Percentiles rank a stretch among this genome's conserved stretches.
Conservation (phyloP, 2,329 filamentous ascomycete genomes). For the Diplodia scrobiculata region DNA sequence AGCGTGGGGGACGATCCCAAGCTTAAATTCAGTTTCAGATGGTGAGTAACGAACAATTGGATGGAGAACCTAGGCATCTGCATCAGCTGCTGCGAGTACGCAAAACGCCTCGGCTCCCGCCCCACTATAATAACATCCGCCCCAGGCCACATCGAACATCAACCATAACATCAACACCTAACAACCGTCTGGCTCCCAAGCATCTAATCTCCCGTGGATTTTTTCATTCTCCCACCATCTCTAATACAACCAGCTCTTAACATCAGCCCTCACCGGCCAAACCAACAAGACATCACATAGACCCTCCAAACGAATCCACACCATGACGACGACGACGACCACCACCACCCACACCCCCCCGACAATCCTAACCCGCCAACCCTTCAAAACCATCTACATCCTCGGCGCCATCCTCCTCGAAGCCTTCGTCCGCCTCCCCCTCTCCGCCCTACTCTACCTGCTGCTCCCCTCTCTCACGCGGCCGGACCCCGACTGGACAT, state of each 20-base stretch:
- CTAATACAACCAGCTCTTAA: no score
- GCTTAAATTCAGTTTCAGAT: background rate
- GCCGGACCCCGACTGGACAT: constrained; percentile 46
- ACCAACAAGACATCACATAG: background rate
- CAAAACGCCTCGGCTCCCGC: background rate
- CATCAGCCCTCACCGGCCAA: background rate
- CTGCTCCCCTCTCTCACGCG: constrained; percentile 40
- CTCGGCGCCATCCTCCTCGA: constrained; percentile 43
- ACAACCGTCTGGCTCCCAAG: background rate
- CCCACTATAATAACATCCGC: background rate
- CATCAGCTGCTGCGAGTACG: background rate
- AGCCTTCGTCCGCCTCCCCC: constrained; percentile 38
- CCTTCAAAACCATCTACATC: constrained; percentile 47
- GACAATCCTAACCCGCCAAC: constrained; percentile 40
- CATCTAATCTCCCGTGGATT: background rate
- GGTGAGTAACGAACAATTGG: background rate
- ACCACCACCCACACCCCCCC: background rate
- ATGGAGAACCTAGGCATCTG: background rate
- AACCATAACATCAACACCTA: background rate
- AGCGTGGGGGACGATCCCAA: background rate
- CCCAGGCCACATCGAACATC: background rate
- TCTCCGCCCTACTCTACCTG: constrained; percentile 46
- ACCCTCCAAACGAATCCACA: background rate
- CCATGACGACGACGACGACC: background rate
- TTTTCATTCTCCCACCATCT: no score